Evolutionary conservation across 2,329 filamentous ascomycete species (phyloP), one percentile per base, ranked within the genome.

Genomic region (Scytalidium lignicola): DNA sequence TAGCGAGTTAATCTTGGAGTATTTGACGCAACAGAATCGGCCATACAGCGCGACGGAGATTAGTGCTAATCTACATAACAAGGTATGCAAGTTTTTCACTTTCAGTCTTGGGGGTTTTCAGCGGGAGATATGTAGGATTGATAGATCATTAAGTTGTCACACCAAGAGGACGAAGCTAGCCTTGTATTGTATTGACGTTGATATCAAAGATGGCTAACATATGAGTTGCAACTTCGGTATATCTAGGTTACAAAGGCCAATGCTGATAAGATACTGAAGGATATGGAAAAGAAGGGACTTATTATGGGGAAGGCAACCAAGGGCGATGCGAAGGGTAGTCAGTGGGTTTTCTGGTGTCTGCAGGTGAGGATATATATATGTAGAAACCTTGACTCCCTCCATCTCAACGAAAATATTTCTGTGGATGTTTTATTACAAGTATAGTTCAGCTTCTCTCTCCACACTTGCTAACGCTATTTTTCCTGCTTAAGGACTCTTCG

Each of bases 31-130:
- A 46, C 65, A 69, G 54, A 70, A 70, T 58, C 55, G 68, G 18
- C 67, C 67, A 41, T 70, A 68, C 60, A 67, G 64, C 44, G 66
- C 65, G 42, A 78, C 73, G 42, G 80, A 85, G 43, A 69, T 84
- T 40, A 81, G 77, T 48, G 70, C 74, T 12, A 84, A 85, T 63
- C 67, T 85, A 39, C 79, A 81, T 59, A 80, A 82, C 13, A 83
- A 83, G 67, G 62, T 63, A 51, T 28, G 52, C 50, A 37, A 37
- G 4, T 8, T 17, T 37, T 13, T 37, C 32, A 7, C 15, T 13
- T 37, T 37, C 6, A 9, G 5, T 37, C 32, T 5, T 37, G 10
- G 15, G 32, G 32, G 5, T 37, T 26, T 10, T 26, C 10, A n/a
- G n/a, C n/a, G 23, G 10, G 23, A 26, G 10, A 26, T 26, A 26